Conservation (phyloP, 495 filamentous ascomycete genomes). For the Xylaria acuta region DNA sequence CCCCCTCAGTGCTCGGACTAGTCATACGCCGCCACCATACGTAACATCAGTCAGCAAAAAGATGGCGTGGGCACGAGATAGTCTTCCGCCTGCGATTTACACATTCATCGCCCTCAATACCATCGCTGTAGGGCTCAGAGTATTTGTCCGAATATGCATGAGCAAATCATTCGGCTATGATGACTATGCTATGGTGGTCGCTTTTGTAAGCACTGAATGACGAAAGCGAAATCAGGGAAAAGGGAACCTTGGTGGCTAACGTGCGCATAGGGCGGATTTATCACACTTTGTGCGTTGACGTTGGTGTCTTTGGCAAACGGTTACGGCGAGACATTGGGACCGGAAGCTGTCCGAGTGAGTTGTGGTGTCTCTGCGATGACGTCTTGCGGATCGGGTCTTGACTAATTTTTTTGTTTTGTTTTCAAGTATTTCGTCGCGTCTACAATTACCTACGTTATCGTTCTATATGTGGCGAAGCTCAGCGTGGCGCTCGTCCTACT, state of each 20-base stretch:
- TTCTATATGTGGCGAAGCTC: conserved; percentile 24
- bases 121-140: conserved; percentile 19
- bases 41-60: neutral
- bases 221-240: neutral
- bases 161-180: conserved; percentile 29
- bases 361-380: conserved; percentile 1
- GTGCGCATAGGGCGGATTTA: conserved; percentile 13
- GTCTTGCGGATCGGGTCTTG: neutral
- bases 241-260: neutral
- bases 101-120: conserved; percentile 26
- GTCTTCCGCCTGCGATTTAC: conserved; percentile 27
- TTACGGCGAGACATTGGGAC: conserved; percentile 17
- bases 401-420: neutral
- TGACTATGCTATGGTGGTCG: conserved; percentile 27
- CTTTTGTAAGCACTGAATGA: conserved; percentile 18
- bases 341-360: conserved; percentile 23
- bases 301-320: conserved; percentile 22
- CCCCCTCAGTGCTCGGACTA: conserved; percentile 1
- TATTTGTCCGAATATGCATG: conserved; percentile 24
- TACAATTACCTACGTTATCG: conserved; percentile 28
- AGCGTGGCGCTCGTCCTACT: conserved; percentile 26
- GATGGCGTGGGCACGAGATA: conserved; percentile 31
- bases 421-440: conserved; percentile 25
- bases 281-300: conserved; percentile 25
- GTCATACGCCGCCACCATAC: conserved; percentile 13